Evolutionary conservation across 805 yeast species (phyloP).

Genomic region (Zygoascus tannicola): DNA sequence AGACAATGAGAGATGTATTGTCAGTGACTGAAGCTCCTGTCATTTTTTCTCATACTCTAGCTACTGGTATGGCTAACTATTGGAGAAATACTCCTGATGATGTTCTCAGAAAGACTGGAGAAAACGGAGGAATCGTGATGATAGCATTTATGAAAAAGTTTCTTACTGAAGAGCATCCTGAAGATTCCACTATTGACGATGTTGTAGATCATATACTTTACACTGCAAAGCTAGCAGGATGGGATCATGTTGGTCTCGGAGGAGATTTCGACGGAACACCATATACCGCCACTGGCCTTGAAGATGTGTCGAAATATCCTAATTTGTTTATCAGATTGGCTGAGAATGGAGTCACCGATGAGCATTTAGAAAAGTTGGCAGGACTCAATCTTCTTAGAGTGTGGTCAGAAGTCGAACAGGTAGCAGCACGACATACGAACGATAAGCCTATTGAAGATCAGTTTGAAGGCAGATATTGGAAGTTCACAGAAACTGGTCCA

Average conservation of each 20-base stretch:
- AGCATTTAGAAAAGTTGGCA: conserved; percentile 16
- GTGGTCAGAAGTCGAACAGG: conserved; percentile 10
- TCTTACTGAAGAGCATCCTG: conserved; percentile 17
- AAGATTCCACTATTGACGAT: conserved; percentile 36
- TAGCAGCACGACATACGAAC: conserved; percentile 1
- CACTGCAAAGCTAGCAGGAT: conserved; percentile 38
- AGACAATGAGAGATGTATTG: conserved; percentile 40
- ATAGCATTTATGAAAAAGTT: conserved; percentile 39
- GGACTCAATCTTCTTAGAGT: conserved; percentile 13
- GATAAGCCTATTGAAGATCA: conserved; percentile 4
- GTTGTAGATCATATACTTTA: conserved; percentile 39
- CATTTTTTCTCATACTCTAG: conserved; percentile 42
- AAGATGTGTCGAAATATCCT: conserved; percentile 48
- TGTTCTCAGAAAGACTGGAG: conserved; percentile 31
- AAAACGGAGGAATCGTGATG: conserved; percentile 40
- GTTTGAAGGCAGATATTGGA: conserved; percentile 6
- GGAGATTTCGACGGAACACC: conserved; percentile 48
- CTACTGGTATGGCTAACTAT: conserved; percentile 33
- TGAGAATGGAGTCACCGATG: conserved; percentile 34
- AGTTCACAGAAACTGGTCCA: background rate
- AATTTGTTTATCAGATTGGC: conserved; percentile 33
- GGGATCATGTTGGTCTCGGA: conserved; percentile 45
- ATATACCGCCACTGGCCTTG: conserved; percentile 39
- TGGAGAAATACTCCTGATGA: conserved; percentile 42
- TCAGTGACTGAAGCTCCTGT: conserved; percentile 37